Evolutionary conservation across 169 alveolate species (phyloP), one percentile per base, ranked within the genome.

Genomic region (Toxoplasma gondii): DNA sequence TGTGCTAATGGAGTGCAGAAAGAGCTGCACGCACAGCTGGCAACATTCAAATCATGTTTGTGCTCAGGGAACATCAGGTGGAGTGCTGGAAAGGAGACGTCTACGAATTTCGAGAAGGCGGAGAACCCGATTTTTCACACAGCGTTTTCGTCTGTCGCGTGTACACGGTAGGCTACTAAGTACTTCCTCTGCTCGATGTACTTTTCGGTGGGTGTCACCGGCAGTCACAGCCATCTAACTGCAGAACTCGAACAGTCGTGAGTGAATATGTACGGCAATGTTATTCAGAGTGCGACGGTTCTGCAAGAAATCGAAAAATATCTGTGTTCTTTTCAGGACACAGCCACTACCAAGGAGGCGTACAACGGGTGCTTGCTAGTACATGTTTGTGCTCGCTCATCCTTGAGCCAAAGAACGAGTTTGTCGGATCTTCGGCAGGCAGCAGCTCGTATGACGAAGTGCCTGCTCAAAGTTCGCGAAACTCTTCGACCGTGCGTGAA

Each of bases 51-150:
- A 12, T 49, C 22, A 49, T 49, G 58, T 31, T 78, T 78, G 44
- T 78, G 49, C n/a, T 10, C 86, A 78, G 86, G 49, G 44, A 78
- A 78, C 19, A 29, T 45, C 86, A 78, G 24, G 29, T n/a, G 29
- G 86, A 78, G 86, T 78, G 86, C 86, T 78, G 86, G 86, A 78
- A 78, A 78, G 86, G 86, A n/a, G n/a, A n/a, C 86, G 43, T 78
- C 86, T 78, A 36, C 44, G 86, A 78, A 16, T 78, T 78, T 19
- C 49, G n/a, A 17, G 45, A 2, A 38, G 39, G 86, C 86, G 86
- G 44, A 17, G 43, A n/a, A 16, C 12, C 27, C 86, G 44, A 17
- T 78, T 27, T 78, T n/a, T 45, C 86, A 16, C n/a, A n/a, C 45
- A 36, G 86, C 45, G 86, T 78, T n/a, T 78, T 78, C 86, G 10